Percentiles rank a stretch among this genome's conserved stretches.
Evolutionary conservation across 208 protist genomes (phyloP).

Genomic region (Acanthamoeba pearcei): DNA sequence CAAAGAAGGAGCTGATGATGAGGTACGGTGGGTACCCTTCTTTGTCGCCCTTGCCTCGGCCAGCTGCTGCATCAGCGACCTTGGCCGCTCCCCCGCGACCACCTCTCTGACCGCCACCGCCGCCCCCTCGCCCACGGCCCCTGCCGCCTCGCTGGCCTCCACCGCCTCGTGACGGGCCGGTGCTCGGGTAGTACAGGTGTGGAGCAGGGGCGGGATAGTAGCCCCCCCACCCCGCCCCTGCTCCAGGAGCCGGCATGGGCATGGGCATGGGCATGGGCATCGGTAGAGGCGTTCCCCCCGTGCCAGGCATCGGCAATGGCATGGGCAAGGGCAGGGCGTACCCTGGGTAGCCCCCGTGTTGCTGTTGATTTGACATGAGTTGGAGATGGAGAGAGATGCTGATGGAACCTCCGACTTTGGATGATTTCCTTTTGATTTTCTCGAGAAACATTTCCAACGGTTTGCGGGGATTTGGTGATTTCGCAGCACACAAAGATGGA

Average conservation of each 20-base stretch:
- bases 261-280: not conserved
- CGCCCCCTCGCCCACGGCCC: not conserved
- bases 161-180: not conserved
- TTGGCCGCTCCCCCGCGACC: not conserved
- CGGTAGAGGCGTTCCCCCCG: not conserved
- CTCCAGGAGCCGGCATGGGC: not conserved
- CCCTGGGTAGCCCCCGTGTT: not conserved
- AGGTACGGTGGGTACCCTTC: conserved; percentile 1
- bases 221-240: not conserved
- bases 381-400: not conserved
- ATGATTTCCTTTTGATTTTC: no score
- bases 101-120: not conserved
- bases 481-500: not conserved
- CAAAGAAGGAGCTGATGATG: no score
- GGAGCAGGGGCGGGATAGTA: not conserved
- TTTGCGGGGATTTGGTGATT: not conserved
- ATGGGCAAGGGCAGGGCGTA: not conserved
- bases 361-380: not conserved
- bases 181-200: conserved; percentile 17
- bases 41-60: not conserved
- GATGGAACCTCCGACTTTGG: not conserved
- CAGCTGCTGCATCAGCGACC: not conserved
- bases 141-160: not conserved
- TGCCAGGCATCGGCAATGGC: not conserved
- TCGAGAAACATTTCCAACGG: not conserved